Percentiles rank a stretch among this genome's conserved stretches.
Evolutionary conservation across 2,329 filamentous ascomycete genomes (phyloP).

Genomic region (Sporothrix luriei): DNA sequence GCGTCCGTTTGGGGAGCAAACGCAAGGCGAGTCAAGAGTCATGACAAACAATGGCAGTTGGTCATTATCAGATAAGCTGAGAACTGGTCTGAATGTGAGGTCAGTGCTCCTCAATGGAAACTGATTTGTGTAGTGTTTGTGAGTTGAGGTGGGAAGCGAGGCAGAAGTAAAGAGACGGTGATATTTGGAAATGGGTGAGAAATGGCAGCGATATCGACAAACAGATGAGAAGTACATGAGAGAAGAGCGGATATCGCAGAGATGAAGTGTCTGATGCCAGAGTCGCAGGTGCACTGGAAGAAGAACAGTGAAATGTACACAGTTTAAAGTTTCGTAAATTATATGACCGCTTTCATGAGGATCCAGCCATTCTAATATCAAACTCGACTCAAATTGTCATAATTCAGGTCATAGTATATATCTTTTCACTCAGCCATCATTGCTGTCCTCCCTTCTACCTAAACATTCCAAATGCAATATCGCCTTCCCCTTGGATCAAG

Average conservation of each 20-base stretch:
- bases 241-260: neutral
- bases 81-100: neutral
- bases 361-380: too few relatives aligned
- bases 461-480: too few relatives aligned
- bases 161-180: neutral
- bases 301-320: too few relatives aligned
- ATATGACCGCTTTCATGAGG: too few relatives aligned
- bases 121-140: neutral
- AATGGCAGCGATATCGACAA: too few relatives aligned
- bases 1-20: slow-evolving; percentile 11
- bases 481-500: too few relatives aligned
- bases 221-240: neutral
- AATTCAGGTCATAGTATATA: too few relatives aligned
- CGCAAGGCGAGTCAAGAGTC: neutral
- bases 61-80: neutral
- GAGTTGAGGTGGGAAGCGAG: neutral
- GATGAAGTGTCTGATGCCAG: neutral
- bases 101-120: too few relatives aligned
- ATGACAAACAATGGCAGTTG: neutral
- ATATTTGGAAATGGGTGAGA: neutral
- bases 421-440: too few relatives aligned
- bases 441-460: too few relatives aligned
- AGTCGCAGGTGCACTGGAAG: neutral
- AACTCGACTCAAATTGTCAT: too few relatives aligned
- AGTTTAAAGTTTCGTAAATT: too few relatives aligned